A percentile compares a stretch with the other conserved stretches of the same genome.
Evolutionary conservation across 257 asterid genomes (phyloP).

Genomic region (Ehretia macrophylla): DNA sequence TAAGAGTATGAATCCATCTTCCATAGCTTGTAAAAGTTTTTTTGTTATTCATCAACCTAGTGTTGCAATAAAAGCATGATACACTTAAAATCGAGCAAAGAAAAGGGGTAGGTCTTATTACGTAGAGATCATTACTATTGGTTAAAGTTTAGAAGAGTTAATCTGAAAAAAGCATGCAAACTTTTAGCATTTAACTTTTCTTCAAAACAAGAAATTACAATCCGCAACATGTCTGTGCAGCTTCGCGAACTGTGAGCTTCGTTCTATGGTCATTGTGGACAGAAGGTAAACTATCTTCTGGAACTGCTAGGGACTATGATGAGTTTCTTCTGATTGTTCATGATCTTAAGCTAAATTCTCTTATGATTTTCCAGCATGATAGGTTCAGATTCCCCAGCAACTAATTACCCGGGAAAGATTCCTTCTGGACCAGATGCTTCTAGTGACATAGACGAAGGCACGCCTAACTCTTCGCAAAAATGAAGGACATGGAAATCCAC

Average conservation of each 20-base stretch:
- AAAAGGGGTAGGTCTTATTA: background rate
- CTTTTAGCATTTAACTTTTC: too few relatives aligned
- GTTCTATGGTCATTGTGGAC: constrained; percentile 80
- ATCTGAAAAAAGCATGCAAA: too few relatives aligned
- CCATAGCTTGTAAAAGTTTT: too few relatives aligned
- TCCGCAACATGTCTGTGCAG: constrained; percentile 32
- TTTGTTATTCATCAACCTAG: too few relatives aligned
- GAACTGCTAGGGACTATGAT: background rate
- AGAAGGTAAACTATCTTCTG: constrained; percentile 42
- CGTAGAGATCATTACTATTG: too few relatives aligned
- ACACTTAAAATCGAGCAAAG: too few relatives aligned
- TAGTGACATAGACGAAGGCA: constrained; percentile 40
- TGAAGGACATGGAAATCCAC: background rate
- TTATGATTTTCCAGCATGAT: constrained; percentile 40
- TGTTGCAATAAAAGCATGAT: too few relatives aligned
- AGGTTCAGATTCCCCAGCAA: constrained; percentile 41
- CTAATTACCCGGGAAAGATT: constrained; percentile 67
- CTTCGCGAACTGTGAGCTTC: constrained; percentile 88
- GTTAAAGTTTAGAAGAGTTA: too few relatives aligned
- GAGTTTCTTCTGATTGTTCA: background rate
- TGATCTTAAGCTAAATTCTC: too few relatives aligned
- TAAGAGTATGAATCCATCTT: too few relatives aligned
- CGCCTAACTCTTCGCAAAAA: background rate
- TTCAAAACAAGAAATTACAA: background rate
- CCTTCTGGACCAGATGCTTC: constrained; percentile 58